A percentile compares a stretch with the other conserved stretches of the same genome.
phyloP scores from a whole-genome alignment of 352 stramenopile genomes.

The Pythium brachiatum region DNA sequence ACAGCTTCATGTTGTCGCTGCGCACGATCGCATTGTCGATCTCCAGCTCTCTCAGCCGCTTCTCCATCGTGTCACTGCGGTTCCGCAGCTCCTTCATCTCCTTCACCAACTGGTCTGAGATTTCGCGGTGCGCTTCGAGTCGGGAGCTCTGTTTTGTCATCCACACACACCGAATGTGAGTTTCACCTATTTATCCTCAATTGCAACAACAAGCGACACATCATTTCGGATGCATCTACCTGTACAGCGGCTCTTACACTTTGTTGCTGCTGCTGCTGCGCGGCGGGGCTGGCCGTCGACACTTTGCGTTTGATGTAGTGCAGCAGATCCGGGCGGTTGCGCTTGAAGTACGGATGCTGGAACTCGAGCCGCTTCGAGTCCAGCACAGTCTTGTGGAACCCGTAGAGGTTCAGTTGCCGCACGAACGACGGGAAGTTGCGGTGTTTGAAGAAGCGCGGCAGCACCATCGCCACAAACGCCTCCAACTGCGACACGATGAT shows the following conservation, averaged over 20 bases:
- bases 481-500: conserved; percentile 91
- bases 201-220: conserved; percentile 10
- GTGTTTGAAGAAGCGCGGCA: conserved; percentile 92
- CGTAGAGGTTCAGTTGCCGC: conserved; percentile 93
- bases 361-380: conserved; percentile 93
- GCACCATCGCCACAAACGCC: conserved; percentile 77
- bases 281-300: conserved; percentile 37
- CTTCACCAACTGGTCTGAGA: conserved; percentile 72
- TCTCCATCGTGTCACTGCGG: conserved; percentile 87
- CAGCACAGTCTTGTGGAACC: conserved; percentile 91
- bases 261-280: conserved; percentile 28
- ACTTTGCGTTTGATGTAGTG: conserved; percentile 89
- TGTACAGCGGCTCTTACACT: conserved; percentile 55
- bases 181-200: neutral
- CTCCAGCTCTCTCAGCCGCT: conserved; percentile 78
- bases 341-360: conserved; percentile 91
- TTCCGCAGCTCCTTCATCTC: conserved; percentile 85
- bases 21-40: conserved; percentile 88
- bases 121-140: conserved; percentile 68
- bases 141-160: conserved; percentile 51
- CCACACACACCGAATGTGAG: conserved; percentile 9
- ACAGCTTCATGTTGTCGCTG: conserved; percentile 87
- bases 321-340: conserved; percentile 79
- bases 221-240: conserved; percentile 31
- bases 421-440: conserved; percentile 94